phyloP scores from a whole-genome alignment of 1,284 basidiomycete species.

The Ustilago crameri region DNA sequence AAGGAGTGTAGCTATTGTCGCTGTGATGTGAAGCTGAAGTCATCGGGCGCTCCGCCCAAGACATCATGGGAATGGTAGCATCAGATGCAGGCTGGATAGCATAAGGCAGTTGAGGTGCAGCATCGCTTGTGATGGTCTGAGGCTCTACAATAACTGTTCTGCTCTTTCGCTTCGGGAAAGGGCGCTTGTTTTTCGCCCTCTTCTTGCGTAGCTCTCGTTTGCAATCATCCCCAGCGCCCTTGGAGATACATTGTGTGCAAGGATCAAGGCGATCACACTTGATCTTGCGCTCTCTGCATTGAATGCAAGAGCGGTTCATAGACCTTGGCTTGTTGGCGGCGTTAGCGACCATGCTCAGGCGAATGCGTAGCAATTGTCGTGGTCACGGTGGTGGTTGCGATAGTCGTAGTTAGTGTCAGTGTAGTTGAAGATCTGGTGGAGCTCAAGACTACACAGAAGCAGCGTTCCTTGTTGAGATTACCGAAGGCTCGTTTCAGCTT shows the following conservation, averaged over 20 bases:
- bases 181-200: constrained; percentile 41
- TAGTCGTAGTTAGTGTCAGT: too few species aligned
- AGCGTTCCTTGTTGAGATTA: too few species aligned
- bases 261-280: constrained; percentile 42
- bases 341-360: constrained; percentile 3
- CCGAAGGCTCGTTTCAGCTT: too few species aligned
- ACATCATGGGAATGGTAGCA: not conserved
- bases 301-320: constrained; percentile 44
- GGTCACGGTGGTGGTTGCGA: too few species aligned
- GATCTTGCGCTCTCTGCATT: constrained; percentile 47
- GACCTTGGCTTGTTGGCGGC: constrained; percentile 15
- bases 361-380: not conserved
- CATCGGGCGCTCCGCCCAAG: constrained; percentile 24
- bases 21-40: constrained; percentile 22
- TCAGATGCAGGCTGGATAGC: not conserved
- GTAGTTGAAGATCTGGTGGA: too few species aligned
- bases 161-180: constrained; percentile 38
- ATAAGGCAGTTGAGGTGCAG: not conserved
- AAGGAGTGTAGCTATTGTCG: constrained; percentile 15
- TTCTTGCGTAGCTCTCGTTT: constrained; percentile 43
- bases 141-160: constrained; percentile 1
- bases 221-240: constrained; percentile 29
- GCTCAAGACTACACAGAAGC: too few species aligned
- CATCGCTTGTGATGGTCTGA: not conserved
- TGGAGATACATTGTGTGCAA: constrained; percentile 37